phyloP scores from a whole-genome alignment of 768 basidiomycete species.

The Naganishia vishniacii region DNA sequence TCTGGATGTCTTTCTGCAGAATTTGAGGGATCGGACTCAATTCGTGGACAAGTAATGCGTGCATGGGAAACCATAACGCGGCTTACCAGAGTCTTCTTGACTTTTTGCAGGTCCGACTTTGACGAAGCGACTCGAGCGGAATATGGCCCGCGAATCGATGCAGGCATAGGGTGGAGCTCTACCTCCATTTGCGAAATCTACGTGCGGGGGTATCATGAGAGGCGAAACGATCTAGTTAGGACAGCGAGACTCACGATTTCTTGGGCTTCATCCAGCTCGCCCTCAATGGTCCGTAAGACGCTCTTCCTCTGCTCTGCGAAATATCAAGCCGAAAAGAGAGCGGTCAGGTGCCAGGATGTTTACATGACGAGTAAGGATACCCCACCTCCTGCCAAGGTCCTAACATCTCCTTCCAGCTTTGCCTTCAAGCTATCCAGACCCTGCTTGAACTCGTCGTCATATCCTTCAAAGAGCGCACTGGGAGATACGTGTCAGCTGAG shows the following conservation, averaged over 20 bases:
- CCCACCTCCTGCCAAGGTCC: slow-evolving; percentile 66
- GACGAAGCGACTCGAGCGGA: slow-evolving; percentile 67
- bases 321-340: not conserved
- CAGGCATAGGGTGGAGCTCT: slow-evolving; percentile 89
- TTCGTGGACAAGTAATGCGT: not conserved
- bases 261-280: slow-evolving; percentile 96
- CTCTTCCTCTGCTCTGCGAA: slow-evolving; percentile 78
- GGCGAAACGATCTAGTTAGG: not conserved
- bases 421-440: slow-evolving; percentile 67
- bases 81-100: slow-evolving; percentile 64
- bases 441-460: slow-evolving; percentile 85
- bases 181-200: slow-evolving; percentile 99
- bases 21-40: not conserved
- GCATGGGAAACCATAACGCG: not conserved
- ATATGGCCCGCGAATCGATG: slow-evolving; percentile 71
- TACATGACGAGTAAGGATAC: not conserved
- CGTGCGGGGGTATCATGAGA: not conserved
- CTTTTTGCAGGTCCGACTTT: slow-evolving; percentile 67
- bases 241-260: slow-evolving; percentile 68
- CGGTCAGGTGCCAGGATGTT: not conserved
- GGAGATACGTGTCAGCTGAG: not conserved
- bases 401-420: slow-evolving; percentile 68
- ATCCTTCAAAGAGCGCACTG: slow-evolving; percentile 52
- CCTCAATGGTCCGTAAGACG: slow-evolving; percentile 73
- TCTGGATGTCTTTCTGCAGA: slow-evolving; percentile 61